Evolutionary conservation across 1,284 basidiomycete genomes (phyloP), one percentile per base, ranked within the genome.

Genomic region (Chondrostereum purpureum): DNA sequence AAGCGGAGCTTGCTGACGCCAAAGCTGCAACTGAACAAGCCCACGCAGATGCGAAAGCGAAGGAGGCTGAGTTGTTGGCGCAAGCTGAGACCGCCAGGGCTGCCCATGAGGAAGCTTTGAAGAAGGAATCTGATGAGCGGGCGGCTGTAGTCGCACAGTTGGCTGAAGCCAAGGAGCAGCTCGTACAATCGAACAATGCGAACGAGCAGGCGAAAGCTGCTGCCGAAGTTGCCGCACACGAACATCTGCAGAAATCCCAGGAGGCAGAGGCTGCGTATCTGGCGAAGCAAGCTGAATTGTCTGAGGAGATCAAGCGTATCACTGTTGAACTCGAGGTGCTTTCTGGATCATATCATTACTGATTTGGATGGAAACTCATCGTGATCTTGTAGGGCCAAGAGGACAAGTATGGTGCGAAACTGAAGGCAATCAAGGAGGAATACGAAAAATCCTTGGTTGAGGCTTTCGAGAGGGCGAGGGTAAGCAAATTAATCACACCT

Each of bases 381-480:
- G 33, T 53, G 23, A 37, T 39, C 44, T 43, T 43, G 36, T 49
- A 89, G 87, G 68, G 69, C 44, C 78, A 88, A 68, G 83, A 87
- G 58, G 66, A 73, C 4, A 70, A 79, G 46, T 88, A 88, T 58
- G 69, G 73, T 56, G 68, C 69, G 3, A 82, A 81, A 62, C 74
- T 90, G 17, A 76, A 81, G 14, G 72, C 60, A 10, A 77, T 88
- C 33, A 81, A 82, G 56, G 72, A 67, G 13, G 83, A 88, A 55
- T 82, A 88, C 50, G 71, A 74, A n/a, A 64, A 69, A 44, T 67
- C 79, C 20, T 63, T 90, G 18, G 66, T 81, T 53, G 76, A 84
- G 49, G 81, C 80, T 2, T 90, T 88, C 58, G 75, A 85, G 52
- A 77, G 74, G 42, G 88, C 88, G 12, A 90, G 88, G 77, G 88